A percentile compares a stretch with the other conserved stretches of the same genome.
These are phyloP conservation scores for Stephania japonica DNA, from an alignment of 164 flowering plant species.

Conservation along the genomic window DNA sequence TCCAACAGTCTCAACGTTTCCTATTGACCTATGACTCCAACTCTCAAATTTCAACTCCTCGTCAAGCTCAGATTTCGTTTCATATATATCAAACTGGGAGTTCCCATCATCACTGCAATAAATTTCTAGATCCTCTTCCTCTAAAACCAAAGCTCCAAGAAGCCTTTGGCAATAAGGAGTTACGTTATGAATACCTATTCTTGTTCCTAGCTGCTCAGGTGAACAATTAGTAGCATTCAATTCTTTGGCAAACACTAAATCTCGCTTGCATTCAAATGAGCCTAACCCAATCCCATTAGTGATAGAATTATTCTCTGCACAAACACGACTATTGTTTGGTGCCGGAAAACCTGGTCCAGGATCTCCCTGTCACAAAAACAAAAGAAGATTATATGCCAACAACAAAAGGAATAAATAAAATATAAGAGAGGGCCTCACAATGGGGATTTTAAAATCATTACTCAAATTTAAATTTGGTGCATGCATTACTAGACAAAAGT, in stretches of 20 bases:
- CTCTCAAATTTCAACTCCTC: constrained; percentile 33
- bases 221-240: constrained; percentile 18
- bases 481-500: not conserved
- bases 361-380: constrained; percentile 32
- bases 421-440: not conserved
- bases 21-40: constrained; percentile 24
- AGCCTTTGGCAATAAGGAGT: constrained; percentile 62
- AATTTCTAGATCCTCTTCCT: constrained; percentile 39
- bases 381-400: not conserved
- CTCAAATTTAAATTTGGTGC: not conserved
- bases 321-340: constrained; percentile 19
- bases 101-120: constrained; percentile 30
- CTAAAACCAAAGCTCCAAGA: constrained; percentile 65
- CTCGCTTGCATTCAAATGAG: constrained; percentile 24
- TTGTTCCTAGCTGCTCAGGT: constrained; percentile 26
- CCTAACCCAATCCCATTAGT: constrained; percentile 35
- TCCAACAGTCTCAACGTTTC: constrained; percentile 28
- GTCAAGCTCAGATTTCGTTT: constrained; percentile 40
- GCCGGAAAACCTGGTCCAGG: constrained; percentile 19
- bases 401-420: constrained; percentile 1
- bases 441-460: not conserved
- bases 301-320: constrained; percentile 23
- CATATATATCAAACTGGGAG: constrained; percentile 31
- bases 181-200: constrained; percentile 14
- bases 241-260: constrained; percentile 17